Evolutionary conservation across 768 basidiomycete genomes (phyloP), one percentile per base, ranked within the genome.

Genomic region (Amanita molliuscula): DNA sequence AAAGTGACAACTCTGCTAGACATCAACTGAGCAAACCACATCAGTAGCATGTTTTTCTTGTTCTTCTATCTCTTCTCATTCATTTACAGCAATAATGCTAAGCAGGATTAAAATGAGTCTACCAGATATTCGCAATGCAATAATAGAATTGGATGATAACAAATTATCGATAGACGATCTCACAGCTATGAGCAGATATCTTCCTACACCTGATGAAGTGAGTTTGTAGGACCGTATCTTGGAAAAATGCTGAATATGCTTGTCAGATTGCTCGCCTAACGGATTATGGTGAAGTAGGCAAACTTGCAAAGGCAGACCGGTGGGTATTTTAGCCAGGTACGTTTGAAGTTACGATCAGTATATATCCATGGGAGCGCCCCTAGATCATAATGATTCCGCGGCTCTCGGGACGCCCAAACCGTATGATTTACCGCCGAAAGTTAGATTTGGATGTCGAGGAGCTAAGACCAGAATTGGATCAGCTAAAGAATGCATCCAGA

Each of bases 151-250:
- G 4, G 81, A 92, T 54, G 90, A 93, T 55, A 59, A 70, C 2
- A 72, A 63, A 38, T 65, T 94, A 4, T 74, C 80, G 0, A 64
- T 82, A n/a, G 92, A 95, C 55, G 76, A 87, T 57, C 68, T 97
- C 13, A 84, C 75, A 59, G 77, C 80, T 0, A 79, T 95, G 56
- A 75, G 78, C 57, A 80, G 78, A 52, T 82, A 88, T 48, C 65
- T 87, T 4, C 93, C 93, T 1, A 88, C 85, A 0, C n/a, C 70
- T 0, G 92, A 95, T 44, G 93, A 97, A 72, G 85, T 84, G 34
- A 38, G 43, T 51, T 28, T 16, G 25, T 3, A 25, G 9, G 3
- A 18, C 28, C 11, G 11, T 13, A 11, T 20, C 8, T 20, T 26
- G 11, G 8, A 20, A 3, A 26, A 25, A 15, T 35, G 25, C 8